These are phyloP conservation scores for Fusarium piperis DNA, from an alignment of 2,329 filamentous ascomycete genomes.

Conservation along the genomic window DNA sequence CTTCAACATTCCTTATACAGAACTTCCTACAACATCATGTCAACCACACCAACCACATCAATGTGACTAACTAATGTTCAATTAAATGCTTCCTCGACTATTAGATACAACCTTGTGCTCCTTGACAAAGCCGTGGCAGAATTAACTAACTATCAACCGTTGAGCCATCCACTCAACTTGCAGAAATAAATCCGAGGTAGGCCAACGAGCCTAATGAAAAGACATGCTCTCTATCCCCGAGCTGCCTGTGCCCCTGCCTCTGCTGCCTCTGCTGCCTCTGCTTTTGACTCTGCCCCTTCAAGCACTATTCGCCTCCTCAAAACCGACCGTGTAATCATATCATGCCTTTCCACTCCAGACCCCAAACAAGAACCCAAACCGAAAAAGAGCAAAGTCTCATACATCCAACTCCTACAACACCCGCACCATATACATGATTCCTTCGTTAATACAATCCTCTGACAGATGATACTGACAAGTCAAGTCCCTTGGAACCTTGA, in stretches of 20 bases:
- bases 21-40: not conserved
- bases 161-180: not conserved
- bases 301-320: conserved; percentile 22
- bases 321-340: conserved; percentile 16
- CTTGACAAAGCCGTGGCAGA: not conserved
- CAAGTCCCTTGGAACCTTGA: not conserved
- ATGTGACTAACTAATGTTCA: not conserved
- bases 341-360: conserved; percentile 9
- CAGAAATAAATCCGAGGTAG: not conserved
- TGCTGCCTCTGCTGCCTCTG: not conserved
- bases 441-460: conserved; percentile 11
- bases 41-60: not conserved
- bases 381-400: conserved; percentile 24
- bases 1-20: not conserved
- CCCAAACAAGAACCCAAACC: conserved; percentile 10
- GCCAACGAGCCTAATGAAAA: not conserved
- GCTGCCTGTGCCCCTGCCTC: not conserved
- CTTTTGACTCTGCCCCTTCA: conserved; percentile 1
- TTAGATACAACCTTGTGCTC: not conserved
- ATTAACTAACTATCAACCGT: not conserved
- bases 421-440: conserved; percentile 22
- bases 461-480: conserved; percentile 1
- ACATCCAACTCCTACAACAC: conserved; percentile 36
- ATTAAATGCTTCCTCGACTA: not conserved
- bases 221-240: not conserved